Evolutionary conservation across 148 eudicot genomes (phyloP).

Genomic region (Talinum fruticosum): DNA sequence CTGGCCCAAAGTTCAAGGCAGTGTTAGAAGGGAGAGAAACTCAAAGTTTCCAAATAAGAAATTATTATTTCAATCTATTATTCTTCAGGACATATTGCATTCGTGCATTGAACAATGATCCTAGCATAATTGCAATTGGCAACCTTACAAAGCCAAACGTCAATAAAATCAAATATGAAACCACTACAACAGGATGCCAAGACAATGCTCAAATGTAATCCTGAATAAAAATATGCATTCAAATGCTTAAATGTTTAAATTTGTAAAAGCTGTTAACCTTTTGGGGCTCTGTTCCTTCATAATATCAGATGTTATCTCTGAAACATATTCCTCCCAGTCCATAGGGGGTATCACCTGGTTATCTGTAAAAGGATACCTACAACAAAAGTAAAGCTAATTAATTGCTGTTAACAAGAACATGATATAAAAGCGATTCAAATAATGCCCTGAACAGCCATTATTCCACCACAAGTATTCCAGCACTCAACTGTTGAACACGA

Average conservation of each 20-base stretch:
- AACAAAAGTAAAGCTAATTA: constrained; percentile 14
- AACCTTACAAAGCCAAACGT: neutral
- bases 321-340: constrained; percentile 97
- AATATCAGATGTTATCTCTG: constrained; percentile 82
- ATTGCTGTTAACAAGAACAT: neutral
- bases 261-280: constrained; percentile 39
- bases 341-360: constrained; percentile 78
- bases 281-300: constrained; percentile 98
- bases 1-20: too few relatives aligned
- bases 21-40: too few relatives aligned
- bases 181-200: neutral
- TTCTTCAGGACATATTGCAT: neutral
- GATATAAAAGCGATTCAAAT: neutral
- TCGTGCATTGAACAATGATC: neutral
- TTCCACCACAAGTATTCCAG: neutral
- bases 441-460: neutral
- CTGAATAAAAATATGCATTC: neutral
- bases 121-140: neutral
- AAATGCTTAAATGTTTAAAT: neutral
- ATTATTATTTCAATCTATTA: too few relatives aligned
- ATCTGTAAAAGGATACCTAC: constrained; percentile 81
- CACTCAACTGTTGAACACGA: constrained; percentile 85
- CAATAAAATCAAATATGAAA: neutral
- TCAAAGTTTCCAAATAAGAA: too few relatives aligned
- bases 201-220: neutral